Conservation (phyloP, 2,329 filamentous ascomycete species). For the Xylaria sp. region DNA sequence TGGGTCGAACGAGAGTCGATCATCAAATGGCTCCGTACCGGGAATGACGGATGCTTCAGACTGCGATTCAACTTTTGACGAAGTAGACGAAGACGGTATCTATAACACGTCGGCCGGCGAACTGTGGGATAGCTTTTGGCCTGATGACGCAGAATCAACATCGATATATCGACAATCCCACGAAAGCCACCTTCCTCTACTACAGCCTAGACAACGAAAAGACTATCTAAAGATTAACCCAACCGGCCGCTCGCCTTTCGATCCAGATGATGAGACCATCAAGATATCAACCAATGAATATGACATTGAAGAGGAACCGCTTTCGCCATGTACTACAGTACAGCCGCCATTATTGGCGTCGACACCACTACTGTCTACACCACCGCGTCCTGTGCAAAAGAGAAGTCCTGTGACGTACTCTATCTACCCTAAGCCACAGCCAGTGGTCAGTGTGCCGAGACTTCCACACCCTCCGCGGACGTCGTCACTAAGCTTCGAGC, state of each 20-base stretch:
- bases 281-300: constrained; percentile 38
- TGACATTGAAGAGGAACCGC: constrained; percentile 44
- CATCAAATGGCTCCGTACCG: constrained; percentile 60
- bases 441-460: constrained; percentile 30
- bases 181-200: constrained; percentile 40
- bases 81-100: constrained; percentile 64
- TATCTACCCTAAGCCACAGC: constrained; percentile 55
- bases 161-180: constrained; percentile 23
- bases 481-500: constrained; percentile 46
- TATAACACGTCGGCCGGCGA: constrained; percentile 58
- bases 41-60: constrained; percentile 64
- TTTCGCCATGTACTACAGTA: constrained; percentile 28
- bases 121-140: constrained; percentile 66
- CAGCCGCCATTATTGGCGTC: constrained; percentile 36
- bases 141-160: constrained; percentile 31
- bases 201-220: constrained; percentile 34
- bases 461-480: constrained; percentile 51
- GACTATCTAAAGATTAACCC: constrained; percentile 41
- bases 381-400: constrained; percentile 36
- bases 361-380: constrained; percentile 22
- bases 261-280: constrained; percentile 44
- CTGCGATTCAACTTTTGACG: constrained; percentile 63
- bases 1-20: constrained; percentile 50
- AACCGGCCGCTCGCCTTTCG: constrained; percentile 25
- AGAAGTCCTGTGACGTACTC: constrained; percentile 51